Evolutionary conservation across 2,329 filamentous ascomycete species (phyloP), one percentile per base, ranked within the genome.

Genomic region (Fusarium tanahbumbuense): DNA sequence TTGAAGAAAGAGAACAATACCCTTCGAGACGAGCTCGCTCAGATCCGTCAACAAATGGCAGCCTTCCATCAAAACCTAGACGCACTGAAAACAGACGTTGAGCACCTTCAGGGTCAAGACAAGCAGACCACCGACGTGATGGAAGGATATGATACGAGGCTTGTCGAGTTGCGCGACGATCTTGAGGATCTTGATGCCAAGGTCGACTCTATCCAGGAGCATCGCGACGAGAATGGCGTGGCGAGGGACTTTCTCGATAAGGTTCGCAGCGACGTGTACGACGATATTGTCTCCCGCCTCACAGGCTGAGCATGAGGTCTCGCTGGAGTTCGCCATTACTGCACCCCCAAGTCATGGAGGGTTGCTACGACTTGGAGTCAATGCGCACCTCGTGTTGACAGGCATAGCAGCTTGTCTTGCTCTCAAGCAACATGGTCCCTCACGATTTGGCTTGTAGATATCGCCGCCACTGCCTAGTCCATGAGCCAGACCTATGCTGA

Each of bases 111-210:
- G 2, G 46, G 46, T 4, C 60, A 59, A 30, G 62, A 64, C 1
- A 64, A 50, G 12, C 46, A 65, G 6, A 59, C 22, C 20, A 25
- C 53, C 16, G 60, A 65, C 10, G 41, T 50, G 1, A 8, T 64
- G 23, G 62, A 64, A 22, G 60, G 62, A 23, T 64, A 64, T 9
- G 62, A 64, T 11, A 64, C 62, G 11, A 56, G 62, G n/a, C 16
- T 64, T 6, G 46, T 64, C 3, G 62, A 64, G 40, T 23, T 64
- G 6, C 40, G 52, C 3, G 62, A 64, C 5, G 62, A 64, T 8
- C 27, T 64, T 1, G 62, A 64, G n/a, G 62, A 64, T 20, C 40
- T 64, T n/a, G 62, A 64, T 23, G 60, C 62, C 8, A 64, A 64
- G 45, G 62, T 64, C 6, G 60, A 64, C n/a, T 65, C 60, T 1